Conservation (phyloP, 2,329 filamentous ascomycete genomes). For the Verticillium nubilum region DNA sequence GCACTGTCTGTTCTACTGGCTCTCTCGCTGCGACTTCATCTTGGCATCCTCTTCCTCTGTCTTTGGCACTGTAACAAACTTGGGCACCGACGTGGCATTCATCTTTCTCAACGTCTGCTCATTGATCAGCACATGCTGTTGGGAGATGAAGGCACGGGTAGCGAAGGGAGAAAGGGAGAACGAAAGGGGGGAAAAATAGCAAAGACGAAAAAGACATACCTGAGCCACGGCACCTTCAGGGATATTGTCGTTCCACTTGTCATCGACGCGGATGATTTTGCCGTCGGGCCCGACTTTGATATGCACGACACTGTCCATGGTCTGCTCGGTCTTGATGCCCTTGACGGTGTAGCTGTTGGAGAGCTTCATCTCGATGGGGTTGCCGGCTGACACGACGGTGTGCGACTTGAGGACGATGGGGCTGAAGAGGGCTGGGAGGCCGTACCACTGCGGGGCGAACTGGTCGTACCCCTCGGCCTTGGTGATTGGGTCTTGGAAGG, state of each 20-base stretch:
- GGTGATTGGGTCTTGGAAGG: slow-evolving; percentile 55
- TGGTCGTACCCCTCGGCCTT: slow-evolving; percentile 49
- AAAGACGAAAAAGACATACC: slow-evolving; percentile 16
- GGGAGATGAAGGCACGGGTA: background rate
- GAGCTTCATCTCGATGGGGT: slow-evolving; percentile 52
- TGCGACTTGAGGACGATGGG: slow-evolving; percentile 51
- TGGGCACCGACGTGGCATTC: slow-evolving; percentile 27
- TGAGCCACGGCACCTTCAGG: slow-evolving; percentile 26
- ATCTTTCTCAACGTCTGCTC: slow-evolving; percentile 26
- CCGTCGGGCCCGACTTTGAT: slow-evolving; percentile 26
- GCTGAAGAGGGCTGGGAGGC: slow-evolving; percentile 50
- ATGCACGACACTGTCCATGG: slow-evolving; percentile 22
- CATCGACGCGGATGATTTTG: slow-evolving; percentile 28
- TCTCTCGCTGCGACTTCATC: slow-evolving; percentile 22
- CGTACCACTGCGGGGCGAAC: slow-evolving; percentile 48
- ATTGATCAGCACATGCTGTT: background rate
- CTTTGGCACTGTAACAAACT: slow-evolving; percentile 27
- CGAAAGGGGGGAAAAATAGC: no score
- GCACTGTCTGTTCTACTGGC: background rate
- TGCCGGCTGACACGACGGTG: slow-evolving; percentile 46
- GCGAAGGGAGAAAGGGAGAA: no score
- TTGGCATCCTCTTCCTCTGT: slow-evolving; percentile 27
- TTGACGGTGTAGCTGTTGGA: slow-evolving; percentile 29
- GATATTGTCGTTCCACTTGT: slow-evolving; percentile 29
- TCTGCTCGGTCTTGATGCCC: slow-evolving; percentile 23